A percentile compares a stretch with the other conserved stretches of the same genome.
These are phyloP conservation scores for Aureobasidium melanogenum DNA, from an alignment of 2,329 filamentous ascomycete genomes.

Conservation along the genomic window DNA sequence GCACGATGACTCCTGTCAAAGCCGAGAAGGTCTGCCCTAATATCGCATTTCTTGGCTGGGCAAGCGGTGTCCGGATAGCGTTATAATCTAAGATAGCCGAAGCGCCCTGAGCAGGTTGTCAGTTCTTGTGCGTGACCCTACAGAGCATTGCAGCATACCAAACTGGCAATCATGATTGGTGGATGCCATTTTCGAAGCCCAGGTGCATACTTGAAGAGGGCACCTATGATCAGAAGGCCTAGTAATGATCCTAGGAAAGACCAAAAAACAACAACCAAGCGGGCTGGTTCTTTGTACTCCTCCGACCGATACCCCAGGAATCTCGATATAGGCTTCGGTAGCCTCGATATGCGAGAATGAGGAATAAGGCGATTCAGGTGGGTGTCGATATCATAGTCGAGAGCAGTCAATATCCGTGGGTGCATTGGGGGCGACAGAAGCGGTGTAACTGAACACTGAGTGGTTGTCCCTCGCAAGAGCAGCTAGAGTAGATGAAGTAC, in stretches of 20 bases:
- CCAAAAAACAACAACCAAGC: constrained; percentile 33
- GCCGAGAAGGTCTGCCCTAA: constrained; percentile 38
- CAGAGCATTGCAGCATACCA: constrained; percentile 23
- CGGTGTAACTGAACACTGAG: not conserved
- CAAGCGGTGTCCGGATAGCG: constrained; percentile 36
- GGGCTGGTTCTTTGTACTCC: constrained; percentile 31
- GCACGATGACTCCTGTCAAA: constrained; percentile 34
- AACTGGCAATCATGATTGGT: constrained; percentile 35
- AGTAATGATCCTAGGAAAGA: constrained; percentile 36
- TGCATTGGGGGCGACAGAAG: constrained; percentile 3
- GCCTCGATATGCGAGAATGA: constrained; percentile 50
- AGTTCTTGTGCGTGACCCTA: not conserved
- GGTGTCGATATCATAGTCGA: constrained; percentile 66
- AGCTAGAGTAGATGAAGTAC: not conserved
- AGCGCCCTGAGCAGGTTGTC: constrained; percentile 29
- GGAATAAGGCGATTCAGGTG: constrained; percentile 64
- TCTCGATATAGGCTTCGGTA: constrained; percentile 59
- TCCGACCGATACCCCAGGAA: constrained; percentile 47
- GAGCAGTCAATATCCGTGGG: constrained; percentile 12
- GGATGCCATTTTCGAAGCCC: constrained; percentile 30
- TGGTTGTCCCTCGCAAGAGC: not conserved
- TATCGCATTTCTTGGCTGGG: constrained; percentile 39
- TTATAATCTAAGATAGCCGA: constrained; percentile 41
- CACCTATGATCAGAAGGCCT: constrained; percentile 34
- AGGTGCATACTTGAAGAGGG: constrained; percentile 32